Percentiles rank a stretch among this genome's conserved stretches.
Conservation (phyloP, 805 yeast species). For the Nakazawaea sp. region DNA sequence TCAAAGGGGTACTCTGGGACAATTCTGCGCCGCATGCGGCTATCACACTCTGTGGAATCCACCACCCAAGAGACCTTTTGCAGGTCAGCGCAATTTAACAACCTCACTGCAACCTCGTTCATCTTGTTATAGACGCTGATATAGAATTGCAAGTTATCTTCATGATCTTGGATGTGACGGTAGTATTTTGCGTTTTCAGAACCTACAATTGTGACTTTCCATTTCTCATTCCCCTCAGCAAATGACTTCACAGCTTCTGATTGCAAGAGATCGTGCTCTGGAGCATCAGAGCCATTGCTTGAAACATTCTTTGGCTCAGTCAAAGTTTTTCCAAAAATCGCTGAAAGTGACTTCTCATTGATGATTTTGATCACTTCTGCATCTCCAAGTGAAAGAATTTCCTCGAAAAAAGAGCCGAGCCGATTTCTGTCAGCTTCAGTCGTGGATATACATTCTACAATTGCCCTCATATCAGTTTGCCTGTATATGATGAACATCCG, state of each 20-base stretch:
- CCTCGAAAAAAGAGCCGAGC: slow-evolving; percentile 17
- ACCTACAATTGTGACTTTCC: slow-evolving; percentile 30
- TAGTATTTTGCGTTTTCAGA: slow-evolving; percentile 42
- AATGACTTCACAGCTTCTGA: slow-evolving; percentile 11
- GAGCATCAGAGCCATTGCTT: background rate
- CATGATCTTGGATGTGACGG: slow-evolving; percentile 57
- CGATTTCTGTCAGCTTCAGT: slow-evolving; percentile 9
- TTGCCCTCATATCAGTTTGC: slow-evolving; percentile 19
- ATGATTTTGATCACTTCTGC: slow-evolving; percentile 18
- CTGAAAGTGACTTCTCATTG: slow-evolving; percentile 6
- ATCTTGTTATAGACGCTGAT: slow-evolving; percentile 40
- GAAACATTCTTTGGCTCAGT: too few relatives aligned
- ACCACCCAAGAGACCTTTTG: slow-evolving; percentile 34
- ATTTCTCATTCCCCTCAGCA: slow-evolving; percentile 26
- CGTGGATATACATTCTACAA: slow-evolving; percentile 18
- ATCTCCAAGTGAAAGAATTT: slow-evolving; percentile 19
- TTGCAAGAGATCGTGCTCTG: background rate
- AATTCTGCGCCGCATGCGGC: slow-evolving; percentile 59
- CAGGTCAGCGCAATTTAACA: slow-evolving; percentile 19
- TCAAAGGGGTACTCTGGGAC: slow-evolving; percentile 30
- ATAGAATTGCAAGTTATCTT: slow-evolving; percentile 48
- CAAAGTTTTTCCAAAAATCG: slow-evolving; percentile 1
- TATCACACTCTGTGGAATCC: slow-evolving; percentile 65
- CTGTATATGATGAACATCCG: slow-evolving; percentile 26
- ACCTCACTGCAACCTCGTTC: slow-evolving; percentile 34